Evolutionary conservation across 371 early-diverging fungal species (phyloP).

Genomic region (Mortierella sp.): DNA sequence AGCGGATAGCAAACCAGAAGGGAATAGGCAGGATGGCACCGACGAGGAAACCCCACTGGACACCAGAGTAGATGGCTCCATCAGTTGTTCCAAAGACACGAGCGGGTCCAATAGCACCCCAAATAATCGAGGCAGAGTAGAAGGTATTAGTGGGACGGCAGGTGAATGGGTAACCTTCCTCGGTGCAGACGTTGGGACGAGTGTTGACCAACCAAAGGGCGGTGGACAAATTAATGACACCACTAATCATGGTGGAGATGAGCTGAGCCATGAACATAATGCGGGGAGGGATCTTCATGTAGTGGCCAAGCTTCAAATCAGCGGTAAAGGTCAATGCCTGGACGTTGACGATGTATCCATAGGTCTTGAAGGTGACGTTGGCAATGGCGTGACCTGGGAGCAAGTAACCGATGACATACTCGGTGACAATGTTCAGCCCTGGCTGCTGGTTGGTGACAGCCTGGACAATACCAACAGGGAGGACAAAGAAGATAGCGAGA

Average conservation of each 20-base stretch:
- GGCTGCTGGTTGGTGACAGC: constrained; percentile 50
- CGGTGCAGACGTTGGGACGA: constrained; percentile 71
- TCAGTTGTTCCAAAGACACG: constrained; percentile 72
- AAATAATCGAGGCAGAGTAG: constrained; percentile 79
- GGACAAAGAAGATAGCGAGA: constrained; percentile 66
- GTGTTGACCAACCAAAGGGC: constrained; percentile 76
- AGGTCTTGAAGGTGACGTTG: constrained; percentile 79
- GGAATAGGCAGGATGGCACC: constrained; percentile 55
- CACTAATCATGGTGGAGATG: constrained; percentile 62
- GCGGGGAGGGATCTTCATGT: constrained; percentile 67
- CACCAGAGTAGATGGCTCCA: constrained; percentile 43
- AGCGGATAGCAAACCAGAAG: constrained; percentile 55
- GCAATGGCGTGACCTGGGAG: constrained; percentile 75
- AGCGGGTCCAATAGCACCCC: constrained; percentile 83
- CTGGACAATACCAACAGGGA: constrained; percentile 63
- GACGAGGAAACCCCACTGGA: constrained; percentile 64
- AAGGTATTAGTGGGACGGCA: constrained; percentile 76
- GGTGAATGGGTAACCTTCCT: constrained; percentile 63
- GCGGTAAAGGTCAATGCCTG: constrained; percentile 73
- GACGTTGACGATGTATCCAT: constrained; percentile 70
- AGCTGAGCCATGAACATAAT: constrained; percentile 64
- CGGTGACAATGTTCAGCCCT: constrained; percentile 57
- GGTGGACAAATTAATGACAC: constrained; percentile 66
- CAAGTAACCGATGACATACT: constrained; percentile 76
- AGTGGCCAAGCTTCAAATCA: constrained; percentile 69